Evolutionary conservation across 2,329 filamentous ascomycete species (phyloP), one percentile per base, ranked within the genome.

Genomic region (Phaeosphaeriaceae sp.): DNA sequence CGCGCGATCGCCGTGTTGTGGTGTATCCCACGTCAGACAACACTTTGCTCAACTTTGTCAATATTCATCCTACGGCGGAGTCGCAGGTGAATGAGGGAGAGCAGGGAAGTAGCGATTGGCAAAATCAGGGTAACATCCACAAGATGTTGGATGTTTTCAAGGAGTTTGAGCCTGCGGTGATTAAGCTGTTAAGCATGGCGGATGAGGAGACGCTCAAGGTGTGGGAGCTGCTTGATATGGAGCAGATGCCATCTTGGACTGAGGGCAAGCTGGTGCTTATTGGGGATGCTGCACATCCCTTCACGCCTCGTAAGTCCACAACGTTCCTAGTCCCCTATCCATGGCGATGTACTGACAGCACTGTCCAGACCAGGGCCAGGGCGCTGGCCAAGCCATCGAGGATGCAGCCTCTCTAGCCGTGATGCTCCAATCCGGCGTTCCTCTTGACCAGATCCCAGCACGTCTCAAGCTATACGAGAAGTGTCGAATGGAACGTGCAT

Each of bases 221-320:
- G 2, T 72, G 76, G 75, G 72, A 74, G 52, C 48, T 77, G 48
- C 49, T 76, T 17, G 89, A 91, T 61, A 89, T 89, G 85, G 82
- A 85, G 3, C 75, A 80, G 1, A 72, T 91, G 17, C 81, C 83
- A 0, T 80, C 75, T 0, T 91, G 87, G 84, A 77, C 80, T 0
- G 81, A 84, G 2, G 84, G 75, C 0, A 81, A 79, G 5, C 69
- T 90, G 19, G 86, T 82, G 1, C 72, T 90, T 0, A 72, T 91
- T 0, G 89, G 89, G 0, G 89, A 91, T 68, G 87, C 89, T 0
- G 89, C 87, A 0, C 89, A 91, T 69, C 88, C 89, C 0, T 90
- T 91, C 66, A 77, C 88, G 0, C 89, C 88, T 15, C 84, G 82
- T 83, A 70, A 72, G 80, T 72, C 11, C 31, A 15, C n/a, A n/a